phyloP scores from a whole-genome alignment of 75 land plant species.

The Pinus tabuliformis region DNA sequence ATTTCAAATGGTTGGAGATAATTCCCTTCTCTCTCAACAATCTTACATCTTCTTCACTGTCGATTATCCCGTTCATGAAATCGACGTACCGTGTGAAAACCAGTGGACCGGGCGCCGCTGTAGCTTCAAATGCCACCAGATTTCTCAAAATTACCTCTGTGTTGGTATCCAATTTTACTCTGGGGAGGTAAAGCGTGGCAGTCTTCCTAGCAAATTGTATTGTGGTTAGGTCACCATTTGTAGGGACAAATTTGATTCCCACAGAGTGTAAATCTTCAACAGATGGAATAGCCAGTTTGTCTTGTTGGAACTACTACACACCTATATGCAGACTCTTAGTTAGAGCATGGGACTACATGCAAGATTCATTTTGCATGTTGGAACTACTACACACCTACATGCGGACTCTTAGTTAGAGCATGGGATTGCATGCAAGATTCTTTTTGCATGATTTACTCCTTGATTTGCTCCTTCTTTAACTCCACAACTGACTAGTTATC shows the following conservation, averaged over 20 bases:
- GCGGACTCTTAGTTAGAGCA: too few relatives aligned
- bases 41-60: conserved; percentile 20
- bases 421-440: too few relatives aligned
- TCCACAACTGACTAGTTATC: too few relatives aligned
- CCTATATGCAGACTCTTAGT: too few relatives aligned
- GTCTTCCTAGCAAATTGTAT: conserved; percentile 35
- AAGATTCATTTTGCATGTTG: too few relatives aligned
- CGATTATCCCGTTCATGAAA: conserved; percentile 69
- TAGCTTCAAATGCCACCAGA: conserved; percentile 54
- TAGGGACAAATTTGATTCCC: conserved; percentile 28
- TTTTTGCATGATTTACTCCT: too few relatives aligned
- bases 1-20: conserved; percentile 47
- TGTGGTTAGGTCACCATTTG: conserved; percentile 16
- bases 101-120: conserved; percentile 22
- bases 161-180: conserved; percentile 34
- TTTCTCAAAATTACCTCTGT: conserved; percentile 8
- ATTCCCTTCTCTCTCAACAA: conserved; percentile 31
- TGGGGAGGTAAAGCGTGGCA: conserved; percentile 27
- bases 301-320: too few relatives aligned
- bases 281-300: too few relatives aligned
- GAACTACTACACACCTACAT: too few relatives aligned
- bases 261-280: conserved; percentile 15
- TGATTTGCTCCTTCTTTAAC: too few relatives aligned
- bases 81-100: conserved; percentile 54
- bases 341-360: too few relatives aligned